A percentile compares a stretch with the other conserved stretches of the same genome.
phyloP scores from a whole-genome alignment of 2,329 filamentous ascomycete species.

The Ascochyta clinopodiicola region DNA sequence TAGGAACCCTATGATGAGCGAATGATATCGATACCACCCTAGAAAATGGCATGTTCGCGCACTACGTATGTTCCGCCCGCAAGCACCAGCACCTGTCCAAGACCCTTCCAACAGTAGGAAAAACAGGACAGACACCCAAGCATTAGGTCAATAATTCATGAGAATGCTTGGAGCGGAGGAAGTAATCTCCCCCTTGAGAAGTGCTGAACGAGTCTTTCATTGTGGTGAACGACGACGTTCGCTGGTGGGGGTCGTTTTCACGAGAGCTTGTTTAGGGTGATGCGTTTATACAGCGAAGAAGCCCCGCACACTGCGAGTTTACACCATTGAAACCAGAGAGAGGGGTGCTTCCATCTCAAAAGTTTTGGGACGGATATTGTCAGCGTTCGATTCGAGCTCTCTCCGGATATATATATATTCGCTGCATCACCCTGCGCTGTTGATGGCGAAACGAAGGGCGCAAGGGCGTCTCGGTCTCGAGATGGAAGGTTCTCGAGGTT shows the following conservation, averaged over 20 bases:
- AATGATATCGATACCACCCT: constrained; percentile 12
- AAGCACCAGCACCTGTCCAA: constrained; percentile 22
- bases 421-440: constrained; percentile 3
- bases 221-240: constrained; percentile 40
- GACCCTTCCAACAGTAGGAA: background rate
- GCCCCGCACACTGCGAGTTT: background rate
- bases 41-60: background rate
- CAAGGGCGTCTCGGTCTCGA: constrained; percentile 26
- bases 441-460: constrained; percentile 6
- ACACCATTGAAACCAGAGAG: background rate
- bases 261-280: background rate
- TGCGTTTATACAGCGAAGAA: background rate
- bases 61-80: background rate
- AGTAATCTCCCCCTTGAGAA: constrained; percentile 34
- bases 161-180: constrained; percentile 22
- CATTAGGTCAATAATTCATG: constrained; percentile 39
- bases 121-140: constrained; percentile 30
- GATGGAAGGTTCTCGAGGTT: constrained; percentile 19
- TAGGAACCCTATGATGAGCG: constrained; percentile 6
- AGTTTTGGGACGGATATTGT: background rate
- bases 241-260: constrained; percentile 26
- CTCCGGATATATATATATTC: background rate
- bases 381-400: background rate
- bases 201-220: constrained; percentile 45
- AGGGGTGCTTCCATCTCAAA: background rate